These are phyloP conservation scores for Sungouiella blattae DNA, from an alignment of 805 yeast species.

Conservation along the genomic window DNA sequence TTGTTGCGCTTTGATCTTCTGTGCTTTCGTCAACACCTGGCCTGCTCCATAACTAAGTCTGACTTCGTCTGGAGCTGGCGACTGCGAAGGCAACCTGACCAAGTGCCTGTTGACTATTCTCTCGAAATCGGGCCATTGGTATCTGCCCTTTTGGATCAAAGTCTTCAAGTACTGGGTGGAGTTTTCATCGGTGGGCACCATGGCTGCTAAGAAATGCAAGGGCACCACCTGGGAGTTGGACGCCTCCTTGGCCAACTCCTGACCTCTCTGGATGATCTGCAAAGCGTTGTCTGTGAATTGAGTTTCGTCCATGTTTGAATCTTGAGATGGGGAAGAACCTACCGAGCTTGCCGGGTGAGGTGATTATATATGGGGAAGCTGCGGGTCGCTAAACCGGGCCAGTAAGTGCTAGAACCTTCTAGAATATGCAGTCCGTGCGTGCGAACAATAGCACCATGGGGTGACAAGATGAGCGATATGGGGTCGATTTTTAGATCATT, in stretches of 20 bases:
- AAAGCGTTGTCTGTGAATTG: constrained; percentile 94
- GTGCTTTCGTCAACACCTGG: constrained; percentile 69
- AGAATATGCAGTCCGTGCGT: constrained; percentile 8
- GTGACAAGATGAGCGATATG: too few species aligned
- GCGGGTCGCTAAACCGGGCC: constrained; percentile 2
- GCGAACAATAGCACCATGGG: not conserved
- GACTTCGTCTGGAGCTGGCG: constrained; percentile 83
- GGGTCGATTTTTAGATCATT: too few species aligned
- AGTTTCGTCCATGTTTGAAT: constrained; percentile 49
- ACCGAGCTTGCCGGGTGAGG: too few species aligned
- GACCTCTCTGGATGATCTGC: constrained; percentile 73
- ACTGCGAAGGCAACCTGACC: constrained; percentile 82
- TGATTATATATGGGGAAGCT: not conserved
- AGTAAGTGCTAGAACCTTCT: constrained; percentile 11
- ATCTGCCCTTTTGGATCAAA: constrained; percentile 78
- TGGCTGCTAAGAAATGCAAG: constrained; percentile 87
- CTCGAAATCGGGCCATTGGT: constrained; percentile 79
- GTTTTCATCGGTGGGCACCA: constrained; percentile 57
- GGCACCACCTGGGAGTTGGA: constrained; percentile 82
- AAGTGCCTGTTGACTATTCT: constrained; percentile 76
- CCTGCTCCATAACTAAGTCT: constrained; percentile 75
- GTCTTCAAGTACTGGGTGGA: constrained; percentile 67
- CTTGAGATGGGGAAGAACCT: not conserved
- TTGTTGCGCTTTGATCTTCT: constrained; percentile 77
- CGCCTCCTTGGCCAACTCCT: constrained; percentile 78